Conservation (phyloP, 2,329 filamentous ascomycete genomes). For the Pseudopyrenochaeta lycopersici region DNA sequence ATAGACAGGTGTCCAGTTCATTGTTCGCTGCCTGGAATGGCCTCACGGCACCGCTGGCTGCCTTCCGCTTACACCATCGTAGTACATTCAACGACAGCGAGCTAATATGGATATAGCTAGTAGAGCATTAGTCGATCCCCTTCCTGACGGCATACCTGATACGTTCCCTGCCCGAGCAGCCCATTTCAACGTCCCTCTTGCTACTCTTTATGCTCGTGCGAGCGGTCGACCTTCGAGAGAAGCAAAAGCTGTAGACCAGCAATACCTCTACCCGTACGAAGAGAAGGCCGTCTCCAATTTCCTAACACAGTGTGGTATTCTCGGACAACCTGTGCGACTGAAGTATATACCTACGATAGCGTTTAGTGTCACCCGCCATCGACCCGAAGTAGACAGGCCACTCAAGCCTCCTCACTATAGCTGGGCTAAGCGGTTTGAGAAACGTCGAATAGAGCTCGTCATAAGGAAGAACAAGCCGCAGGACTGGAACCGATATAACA, state of each 20-base stretch:
- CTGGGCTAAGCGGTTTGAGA: conserved; percentile 12
- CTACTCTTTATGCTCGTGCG: conserved; percentile 20
- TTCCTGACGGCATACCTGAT: too few relatives aligned
- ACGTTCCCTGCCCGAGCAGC: too few relatives aligned
- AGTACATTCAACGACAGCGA: too few relatives aligned
- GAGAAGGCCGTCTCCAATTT: conserved; percentile 36
- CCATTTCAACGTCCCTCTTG: too few relatives aligned
- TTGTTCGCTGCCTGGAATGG: too few relatives aligned
- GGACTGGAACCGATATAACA: conserved; percentile 25
- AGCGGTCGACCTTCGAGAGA: conserved; percentile 33
- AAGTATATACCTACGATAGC: conserved; percentile 28
- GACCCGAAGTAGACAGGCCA: conserved; percentile 14
- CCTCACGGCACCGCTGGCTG: too few relatives aligned
- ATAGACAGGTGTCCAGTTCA: too few relatives aligned
- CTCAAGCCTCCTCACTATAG: conserved; percentile 19
- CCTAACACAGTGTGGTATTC: conserved; percentile 7
- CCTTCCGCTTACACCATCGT: too few relatives aligned
- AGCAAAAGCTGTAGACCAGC: conserved; percentile 36
- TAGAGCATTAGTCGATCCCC: too few relatives aligned
- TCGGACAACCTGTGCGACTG: conserved; percentile 23
- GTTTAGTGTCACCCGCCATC: conserved; percentile 16
- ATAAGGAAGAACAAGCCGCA: conserved; percentile 10
- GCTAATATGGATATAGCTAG: too few relatives aligned
- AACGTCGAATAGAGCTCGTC: conserved; percentile 10
- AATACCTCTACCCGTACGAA: conserved; percentile 18